Conservation (phyloP, 1,284 basidiomycete genomes). For the Naganishia liquefaciens region DNA sequence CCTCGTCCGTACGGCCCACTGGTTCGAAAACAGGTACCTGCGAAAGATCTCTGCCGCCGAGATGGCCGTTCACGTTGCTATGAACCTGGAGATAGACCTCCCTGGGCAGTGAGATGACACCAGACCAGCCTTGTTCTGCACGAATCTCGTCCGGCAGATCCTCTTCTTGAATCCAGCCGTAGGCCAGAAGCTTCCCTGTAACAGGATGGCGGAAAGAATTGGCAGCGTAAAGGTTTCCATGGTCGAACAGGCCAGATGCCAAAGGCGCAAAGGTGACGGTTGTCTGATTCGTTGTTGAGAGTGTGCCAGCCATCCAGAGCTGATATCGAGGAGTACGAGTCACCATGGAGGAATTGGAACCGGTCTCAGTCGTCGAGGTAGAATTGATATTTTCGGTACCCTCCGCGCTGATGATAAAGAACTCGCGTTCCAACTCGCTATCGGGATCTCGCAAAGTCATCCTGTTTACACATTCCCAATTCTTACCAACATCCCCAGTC, state of each 20-base stretch:
- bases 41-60: constrained; percentile 17
- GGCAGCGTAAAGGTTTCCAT: constrained; percentile 35
- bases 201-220: constrained; percentile 30
- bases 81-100: constrained; percentile 34
- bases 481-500: constrained; percentile 35
- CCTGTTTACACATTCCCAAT: constrained; percentile 38
- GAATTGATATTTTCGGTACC: background rate
- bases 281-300: background rate
- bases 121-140: constrained; percentile 35
- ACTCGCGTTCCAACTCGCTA: constrained; percentile 20
- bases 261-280: constrained; percentile 1
- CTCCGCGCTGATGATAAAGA: constrained; percentile 24
- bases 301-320: constrained; percentile 18
- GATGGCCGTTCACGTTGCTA: constrained; percentile 13
- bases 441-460: constrained; percentile 17
- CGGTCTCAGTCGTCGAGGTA: background rate
- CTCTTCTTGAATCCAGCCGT: constrained; percentile 38
- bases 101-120: constrained; percentile 36
- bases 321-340: constrained; percentile 16
- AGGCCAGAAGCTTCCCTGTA: constrained; percentile 28
- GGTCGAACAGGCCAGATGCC: constrained; percentile 35
- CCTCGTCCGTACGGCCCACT: background rate
- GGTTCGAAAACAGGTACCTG: constrained; percentile 24
- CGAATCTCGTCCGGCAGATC: constrained; percentile 31
- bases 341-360: constrained; percentile 1